phyloP scores from a whole-genome alignment of 2,329 filamentous ascomycete genomes.

The Penicillium sp. region DNA sequence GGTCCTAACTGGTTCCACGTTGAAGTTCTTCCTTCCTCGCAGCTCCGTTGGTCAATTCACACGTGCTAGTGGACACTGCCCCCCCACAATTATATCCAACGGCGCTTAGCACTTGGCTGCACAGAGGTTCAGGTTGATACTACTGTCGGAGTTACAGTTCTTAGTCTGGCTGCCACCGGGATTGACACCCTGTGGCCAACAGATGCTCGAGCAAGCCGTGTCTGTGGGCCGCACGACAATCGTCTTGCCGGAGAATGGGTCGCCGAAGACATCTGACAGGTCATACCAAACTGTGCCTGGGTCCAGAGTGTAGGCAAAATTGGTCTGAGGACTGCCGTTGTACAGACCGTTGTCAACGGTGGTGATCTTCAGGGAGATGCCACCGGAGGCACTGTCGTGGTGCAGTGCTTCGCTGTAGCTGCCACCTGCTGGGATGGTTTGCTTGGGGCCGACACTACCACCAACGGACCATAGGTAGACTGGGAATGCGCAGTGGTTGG shows the following conservation, averaged over 20 bases:
- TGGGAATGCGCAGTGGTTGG: constrained; percentile 36
- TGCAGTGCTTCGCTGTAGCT: constrained; percentile 36
- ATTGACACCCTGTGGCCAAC: constrained; percentile 30
- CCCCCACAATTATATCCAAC: not conserved
- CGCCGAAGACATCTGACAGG: constrained; percentile 43
- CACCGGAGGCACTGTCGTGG: constrained; percentile 37
- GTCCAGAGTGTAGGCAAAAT: constrained; percentile 42
- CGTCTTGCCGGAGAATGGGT: constrained; percentile 35
- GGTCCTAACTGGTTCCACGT: not conserved
- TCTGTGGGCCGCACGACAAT: constrained; percentile 26
- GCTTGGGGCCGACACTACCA: constrained; percentile 24
- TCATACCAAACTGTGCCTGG: constrained; percentile 40
- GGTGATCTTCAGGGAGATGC: constrained; percentile 44
- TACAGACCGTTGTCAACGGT: constrained; percentile 34
- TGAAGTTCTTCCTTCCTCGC: not conserved
- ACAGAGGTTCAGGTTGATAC: constrained; percentile 33
- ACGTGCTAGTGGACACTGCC: not conserved
- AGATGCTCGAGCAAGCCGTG: constrained; percentile 24
- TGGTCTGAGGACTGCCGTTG: constrained; percentile 36
- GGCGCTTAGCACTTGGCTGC: constrained; percentile 21
- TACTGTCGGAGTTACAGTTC: constrained; percentile 23
- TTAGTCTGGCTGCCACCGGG: constrained; percentile 32
- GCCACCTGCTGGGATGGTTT: constrained; percentile 30
- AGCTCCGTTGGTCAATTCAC: not conserved
- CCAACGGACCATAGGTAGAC: constrained; percentile 42